These are phyloP conservation scores for Medicago truncatula DNA, from an alignment of 306 rosid species.

Conservation along the genomic window MtrunA17r5.0-ANR NC_053046.1:38353501-38354000, in stretches of 20 bases:
- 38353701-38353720: slow-evolving; percentile 63
- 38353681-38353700: slow-evolving; percentile 30
- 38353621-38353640: slow-evolving; percentile 19
- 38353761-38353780: slow-evolving; percentile 77
- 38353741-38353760: slow-evolving; percentile 73
- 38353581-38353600: slow-evolving; percentile 84
- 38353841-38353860: slow-evolving; percentile 53
- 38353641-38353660: background rate
- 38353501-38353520: slow-evolving; percentile 82
- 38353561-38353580: slow-evolving; percentile 89
- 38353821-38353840: slow-evolving; percentile 59
- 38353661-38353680: background rate
- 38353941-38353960: slow-evolving; percentile 55
- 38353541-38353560: slow-evolving; percentile 82
- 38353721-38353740: slow-evolving; percentile 85
- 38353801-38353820: slow-evolving; percentile 67
- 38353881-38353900: slow-evolving; percentile 64
- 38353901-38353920: slow-evolving; percentile 77
- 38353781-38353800: slow-evolving; percentile 72
- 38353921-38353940: slow-evolving; percentile 69
- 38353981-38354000: slow-evolving; percentile 60
- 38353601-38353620: slow-evolving; percentile 36
- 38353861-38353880: slow-evolving; percentile 61
- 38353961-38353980: slow-evolving; percentile 76
- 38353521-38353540: slow-evolving; percentile 83